These are phyloP conservation scores for Dipteronia dyeriana DNA, from an alignment of 345 rosid genomes.

Conservation along the genomic window DNA sequence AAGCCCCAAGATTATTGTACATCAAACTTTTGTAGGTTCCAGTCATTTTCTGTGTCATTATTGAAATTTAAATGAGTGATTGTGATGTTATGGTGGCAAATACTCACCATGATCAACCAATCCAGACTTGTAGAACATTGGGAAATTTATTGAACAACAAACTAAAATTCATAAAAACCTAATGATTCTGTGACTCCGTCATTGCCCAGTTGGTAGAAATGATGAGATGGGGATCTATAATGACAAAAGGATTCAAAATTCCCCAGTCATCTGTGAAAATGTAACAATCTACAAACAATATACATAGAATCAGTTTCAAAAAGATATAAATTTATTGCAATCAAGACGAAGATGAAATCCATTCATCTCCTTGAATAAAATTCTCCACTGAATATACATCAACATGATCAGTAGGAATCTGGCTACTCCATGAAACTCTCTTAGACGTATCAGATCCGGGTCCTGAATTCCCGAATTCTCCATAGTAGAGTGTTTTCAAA, in stretches of 20 bases:
- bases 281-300: not conserved
- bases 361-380: slow-evolving; percentile 82
- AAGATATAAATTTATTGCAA: not conserved
- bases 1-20: too few relatives aligned
- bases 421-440: slow-evolving; percentile 81
- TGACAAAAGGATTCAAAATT: not conserved
- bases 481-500: slow-evolving; percentile 75
- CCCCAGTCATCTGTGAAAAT: not conserved
- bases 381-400: slow-evolving; percentile 58
- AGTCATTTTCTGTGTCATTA: too few relatives aligned
- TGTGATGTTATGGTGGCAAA: too few relatives aligned
- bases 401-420: slow-evolving; percentile 56
- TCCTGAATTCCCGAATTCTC: slow-evolving; percentile 73
- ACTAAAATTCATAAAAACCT: not conserved
- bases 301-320: too few relatives aligned
- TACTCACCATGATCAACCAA: too few relatives aligned
- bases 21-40: too few relatives aligned
- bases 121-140: not conserved
- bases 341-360: slow-evolving; percentile 55
- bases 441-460: slow-evolving; percentile 49
- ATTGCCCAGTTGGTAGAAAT: too few relatives aligned
- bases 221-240: too few relatives aligned
- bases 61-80: too few relatives aligned
- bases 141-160: not conserved
- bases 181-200: too few relatives aligned